Base-by-base conservation (phyloP, 306 rosid species). In the Prunus kanzakura region DNA sequence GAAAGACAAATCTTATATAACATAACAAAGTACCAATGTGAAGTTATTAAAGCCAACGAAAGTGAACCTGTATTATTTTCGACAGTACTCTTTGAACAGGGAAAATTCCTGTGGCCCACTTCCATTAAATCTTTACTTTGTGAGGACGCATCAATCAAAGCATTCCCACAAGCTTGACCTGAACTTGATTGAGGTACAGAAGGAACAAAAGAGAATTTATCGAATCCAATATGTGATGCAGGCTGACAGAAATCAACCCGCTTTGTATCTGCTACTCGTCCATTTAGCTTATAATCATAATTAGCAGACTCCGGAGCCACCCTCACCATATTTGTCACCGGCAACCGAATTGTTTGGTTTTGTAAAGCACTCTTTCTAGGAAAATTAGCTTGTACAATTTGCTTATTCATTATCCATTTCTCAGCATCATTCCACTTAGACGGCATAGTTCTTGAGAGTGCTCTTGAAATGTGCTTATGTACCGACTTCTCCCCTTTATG, bases 371-470 rank as follows among this genome's bases (percentile, higher is more conserved):
- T 82, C 88, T 86, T 94, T 75, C 92, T 93, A 2, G 71, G 77
- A 76, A 79, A 35, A 69, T 79, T 76, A 5, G 77, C 75, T 67
- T 85, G 97, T 4, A 67, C 75, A 46, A 69, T 82, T 68, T 90
- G 95, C 87, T 92, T 86, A 69, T 64, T 90, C 90, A 94, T 83
- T 80, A 94, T 91, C 98, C 98, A 92, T 81, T 94, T 94, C 82
- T 92, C 98, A 0, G 98, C 98, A 74, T 94, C 98, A 3, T 94
- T 90, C 98, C 98, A 94, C 88, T 94, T 94, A 0, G 96, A 94
- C 43, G 98, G 87, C 67, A 94, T 89, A 3, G 97, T 97, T 68
- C 96, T 89, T 66, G 90, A 80, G 1, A 90, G 76, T 3, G 92
- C 83, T 76, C 96, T 84, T 64, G 89, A 50, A 15, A 83, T 83